Evolutionary conservation across 228 moss, liverwort and hornwort species (phyloP).

Genomic region (Sphagnum magellanicum): DNA sequence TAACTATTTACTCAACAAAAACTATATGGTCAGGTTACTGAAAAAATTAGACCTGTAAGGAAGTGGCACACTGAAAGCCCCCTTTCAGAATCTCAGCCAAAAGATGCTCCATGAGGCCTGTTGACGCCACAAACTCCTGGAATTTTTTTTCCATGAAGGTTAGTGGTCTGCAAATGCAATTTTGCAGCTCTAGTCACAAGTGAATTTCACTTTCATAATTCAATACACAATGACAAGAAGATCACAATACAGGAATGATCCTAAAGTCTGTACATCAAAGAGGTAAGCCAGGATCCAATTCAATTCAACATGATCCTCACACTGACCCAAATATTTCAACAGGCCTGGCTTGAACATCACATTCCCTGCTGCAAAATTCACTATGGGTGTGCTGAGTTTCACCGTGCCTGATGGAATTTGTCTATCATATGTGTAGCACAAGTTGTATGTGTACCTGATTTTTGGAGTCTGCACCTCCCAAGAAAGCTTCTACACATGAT

Average conservation of each 20-base stretch:
- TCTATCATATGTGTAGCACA: too few species aligned
- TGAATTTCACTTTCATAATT: background rate
- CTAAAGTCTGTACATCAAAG: background rate
- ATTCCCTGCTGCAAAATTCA: too few species aligned
- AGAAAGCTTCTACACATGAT: slow-evolving; percentile 70
- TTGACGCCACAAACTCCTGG: slow-evolving; percentile 59
- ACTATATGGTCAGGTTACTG: too few species aligned
- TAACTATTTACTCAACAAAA: too few species aligned
- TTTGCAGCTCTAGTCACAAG: too few species aligned
- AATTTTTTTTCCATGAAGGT: background rate
- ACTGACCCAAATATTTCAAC: too few species aligned
- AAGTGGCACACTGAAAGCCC: slow-evolving; percentile 64
- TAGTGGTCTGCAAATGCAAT: too few species aligned
- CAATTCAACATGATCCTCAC: too few species aligned
- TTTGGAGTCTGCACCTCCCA: slow-evolving; percentile 56
- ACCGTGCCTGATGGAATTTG: too few species aligned
- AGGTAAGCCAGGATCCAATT: too few species aligned
- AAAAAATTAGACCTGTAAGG: slow-evolving; percentile 42
- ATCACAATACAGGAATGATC: background rate
- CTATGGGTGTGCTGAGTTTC: too few species aligned
- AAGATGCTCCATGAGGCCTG: slow-evolving; percentile 72
- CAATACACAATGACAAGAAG: background rate
- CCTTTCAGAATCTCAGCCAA: slow-evolving; percentile 59
- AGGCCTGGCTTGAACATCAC: too few species aligned
- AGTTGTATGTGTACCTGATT: slow-evolving; percentile 32